Conservation (phyloP, 2,329 filamentous ascomycete genomes). For the Rhynchosporium secalis region DNA sequence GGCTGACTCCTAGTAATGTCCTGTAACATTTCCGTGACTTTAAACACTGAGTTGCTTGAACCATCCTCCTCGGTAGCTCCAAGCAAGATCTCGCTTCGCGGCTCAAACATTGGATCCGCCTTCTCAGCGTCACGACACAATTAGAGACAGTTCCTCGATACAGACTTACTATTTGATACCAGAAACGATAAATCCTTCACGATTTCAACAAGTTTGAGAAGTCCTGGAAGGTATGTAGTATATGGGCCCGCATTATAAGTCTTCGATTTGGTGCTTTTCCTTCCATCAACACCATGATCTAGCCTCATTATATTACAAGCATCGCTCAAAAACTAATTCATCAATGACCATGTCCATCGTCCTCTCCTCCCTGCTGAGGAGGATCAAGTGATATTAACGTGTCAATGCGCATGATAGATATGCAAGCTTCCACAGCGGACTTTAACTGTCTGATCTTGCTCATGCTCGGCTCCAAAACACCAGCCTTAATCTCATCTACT, state of each 20-base stretch:
- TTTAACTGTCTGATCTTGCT: conserved; percentile 98
- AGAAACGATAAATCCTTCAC: background rate
- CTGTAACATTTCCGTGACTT: too few relatives aligned
- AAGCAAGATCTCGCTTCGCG: too few relatives aligned
- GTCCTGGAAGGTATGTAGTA: background rate
- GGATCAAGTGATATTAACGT: conserved; percentile 98
- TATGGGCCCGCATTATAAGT: background rate
- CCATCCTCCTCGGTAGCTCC: too few relatives aligned
- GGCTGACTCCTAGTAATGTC: too few relatives aligned
- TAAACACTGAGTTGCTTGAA: too few relatives aligned
- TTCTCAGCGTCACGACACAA: background rate
- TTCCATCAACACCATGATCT: conserved; percentile 10
- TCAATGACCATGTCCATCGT: conserved; percentile 86
- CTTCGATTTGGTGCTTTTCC: conserved; percentile 12
- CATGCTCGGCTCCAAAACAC: conserved; percentile 94
- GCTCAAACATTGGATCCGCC: too few relatives aligned
- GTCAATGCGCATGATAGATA: conserved; percentile 99
- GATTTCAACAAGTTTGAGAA: background rate
- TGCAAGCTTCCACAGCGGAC: conserved; percentile 96
- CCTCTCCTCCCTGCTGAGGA: conserved; percentile 73
- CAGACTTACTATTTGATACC: background rate
- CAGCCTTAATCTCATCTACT: conserved; percentile 89
- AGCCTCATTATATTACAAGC: conserved; percentile 23
- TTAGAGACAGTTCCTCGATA: background rate
- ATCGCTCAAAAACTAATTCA: conserved; percentile 23